Conservation (phyloP, 371 early-diverging fungal species). For the Circinella umbellata region DNA sequence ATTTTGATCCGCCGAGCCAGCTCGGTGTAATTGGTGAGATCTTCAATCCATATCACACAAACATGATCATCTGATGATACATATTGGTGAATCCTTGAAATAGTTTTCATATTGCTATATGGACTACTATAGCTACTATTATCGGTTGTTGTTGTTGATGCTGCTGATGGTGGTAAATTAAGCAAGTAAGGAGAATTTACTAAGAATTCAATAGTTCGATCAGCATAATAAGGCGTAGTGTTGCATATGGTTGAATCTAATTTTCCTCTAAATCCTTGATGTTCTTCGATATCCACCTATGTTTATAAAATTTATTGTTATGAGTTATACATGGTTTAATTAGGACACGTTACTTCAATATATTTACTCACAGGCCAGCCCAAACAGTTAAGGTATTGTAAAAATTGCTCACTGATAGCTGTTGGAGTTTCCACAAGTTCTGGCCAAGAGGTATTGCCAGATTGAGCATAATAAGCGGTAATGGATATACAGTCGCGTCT, state of each 20-base stretch:
- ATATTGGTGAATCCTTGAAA: conserved; percentile 40
- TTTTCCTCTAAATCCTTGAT: conserved; percentile 71
- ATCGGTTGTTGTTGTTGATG: conserved; percentile 21
- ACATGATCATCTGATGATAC: conserved; percentile 62
- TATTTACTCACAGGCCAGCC: conserved; percentile 69
- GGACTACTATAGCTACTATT: conserved; percentile 19
- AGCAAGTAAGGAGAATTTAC: conserved; percentile 73
- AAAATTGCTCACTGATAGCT: conserved; percentile 62
- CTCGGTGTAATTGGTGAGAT: conserved; percentile 38
- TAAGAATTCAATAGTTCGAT: conserved; percentile 70
- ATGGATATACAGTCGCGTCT: conserved; percentile 79
- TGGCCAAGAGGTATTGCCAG: conserved; percentile 52
- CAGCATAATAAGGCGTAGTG: conserved; percentile 76
- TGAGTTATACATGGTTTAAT: too few species aligned
- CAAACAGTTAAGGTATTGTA: conserved; percentile 70
- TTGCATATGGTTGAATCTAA: conserved; percentile 58
- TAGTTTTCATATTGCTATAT: conserved; percentile 22
- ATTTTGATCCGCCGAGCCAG: conserved; percentile 41
- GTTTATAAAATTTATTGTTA: too few species aligned
- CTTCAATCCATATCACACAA: conserved; percentile 71
- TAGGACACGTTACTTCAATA: too few species aligned
- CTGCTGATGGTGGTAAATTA: conserved; percentile 3
- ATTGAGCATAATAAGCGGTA: conserved; percentile 65
- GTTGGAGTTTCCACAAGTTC: conserved; percentile 62
- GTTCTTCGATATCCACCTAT: conserved; percentile 57